Base-by-base conservation (phyloP, 257 asterid genomes). In the Gentiana dahurica region DNA sequence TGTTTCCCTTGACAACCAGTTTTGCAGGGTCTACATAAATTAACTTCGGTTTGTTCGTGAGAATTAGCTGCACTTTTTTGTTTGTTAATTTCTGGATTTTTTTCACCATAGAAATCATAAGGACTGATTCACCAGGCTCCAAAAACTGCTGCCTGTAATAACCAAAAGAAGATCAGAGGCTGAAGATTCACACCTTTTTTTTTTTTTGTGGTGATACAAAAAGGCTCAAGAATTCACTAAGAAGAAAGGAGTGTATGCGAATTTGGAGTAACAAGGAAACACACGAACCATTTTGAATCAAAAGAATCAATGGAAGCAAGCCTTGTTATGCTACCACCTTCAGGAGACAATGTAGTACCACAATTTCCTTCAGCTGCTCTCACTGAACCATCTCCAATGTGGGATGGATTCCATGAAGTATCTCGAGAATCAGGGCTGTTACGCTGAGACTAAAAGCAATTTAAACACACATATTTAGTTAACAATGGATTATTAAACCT, bases 1-100 rank as follows among this genome's bases (percentile, higher is more conserved):
- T 71, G 49, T 79, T 88, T 59, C 99, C 95, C 74, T 86, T 82
- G 59, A 80, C 77, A 55, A 75, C 75, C 83, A 88, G 57, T 61
- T 82, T 85, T 9, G 93, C 72, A 36, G 99, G 99, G 70, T 92
- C 97, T 12, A 92, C 89, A 37, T 86, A 92, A 61, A 92, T 80
- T 63, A 92, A 68, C 83, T 77, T 84, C 15, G 97, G 99, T 60
- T 88, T 92, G 80, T 88, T 84, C 46, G 99, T 92, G 32, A 92
- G 89, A 74, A 92, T 92, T 53, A 92, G 97, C 62, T 92, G 97
- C 68, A 88, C 97, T 66, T 92, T 92, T 87, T 92, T 92, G 89
- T 72, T 88, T 36, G 95, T 73, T 59, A 92, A 75, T 71, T 85
- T 92, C 81, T 80, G 95, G 58, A 88, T 69, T 62, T 92, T 92